Conservation (phyloP, 2,329 filamentous ascomycete genomes). For the Fusarium sp. region DNA sequence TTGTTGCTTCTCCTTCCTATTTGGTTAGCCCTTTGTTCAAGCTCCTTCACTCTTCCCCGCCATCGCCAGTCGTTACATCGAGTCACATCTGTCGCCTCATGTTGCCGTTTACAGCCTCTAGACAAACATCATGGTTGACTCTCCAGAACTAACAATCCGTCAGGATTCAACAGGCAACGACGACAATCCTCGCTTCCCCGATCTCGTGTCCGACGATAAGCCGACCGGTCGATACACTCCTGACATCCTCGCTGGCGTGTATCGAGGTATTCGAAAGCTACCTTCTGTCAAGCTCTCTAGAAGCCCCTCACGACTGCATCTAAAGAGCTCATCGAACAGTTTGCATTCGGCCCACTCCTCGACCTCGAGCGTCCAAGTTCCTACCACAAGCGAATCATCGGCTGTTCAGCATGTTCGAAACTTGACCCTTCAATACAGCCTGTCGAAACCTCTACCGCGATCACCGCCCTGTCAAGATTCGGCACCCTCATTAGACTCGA, state of each 20-base stretch:
- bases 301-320: constrained; percentile 59
- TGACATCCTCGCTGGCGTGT: constrained; percentile 65
- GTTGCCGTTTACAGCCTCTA: constrained; percentile 24
- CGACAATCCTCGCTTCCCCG: constrained; percentile 58
- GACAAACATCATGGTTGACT: constrained; percentile 46
- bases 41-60: constrained; percentile 20
- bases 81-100: constrained; percentile 23
- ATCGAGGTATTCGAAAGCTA: constrained; percentile 64
- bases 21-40: constrained; percentile 35
- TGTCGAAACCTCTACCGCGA: constrained; percentile 69
- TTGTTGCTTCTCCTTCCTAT: constrained; percentile 28
- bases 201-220: constrained; percentile 59
- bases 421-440: constrained; percentile 67
- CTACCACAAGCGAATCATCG: constrained; percentile 36
- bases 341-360: constrained; percentile 35
- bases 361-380: constrained; percentile 31
- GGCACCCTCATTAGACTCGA: constrained; percentile 51
- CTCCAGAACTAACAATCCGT: constrained; percentile 50
- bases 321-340: constrained; percentile 49
- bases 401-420: constrained; percentile 64
- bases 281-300: constrained; percentile 59
- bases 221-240: constrained; percentile 54
- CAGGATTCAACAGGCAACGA: constrained; percentile 47
- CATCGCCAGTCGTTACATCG: constrained; percentile 18
- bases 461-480: constrained; percentile 56